phyloP scores from a whole-genome alignment of 306 rosid genomes.

The Luffa acutangula region DNA sequence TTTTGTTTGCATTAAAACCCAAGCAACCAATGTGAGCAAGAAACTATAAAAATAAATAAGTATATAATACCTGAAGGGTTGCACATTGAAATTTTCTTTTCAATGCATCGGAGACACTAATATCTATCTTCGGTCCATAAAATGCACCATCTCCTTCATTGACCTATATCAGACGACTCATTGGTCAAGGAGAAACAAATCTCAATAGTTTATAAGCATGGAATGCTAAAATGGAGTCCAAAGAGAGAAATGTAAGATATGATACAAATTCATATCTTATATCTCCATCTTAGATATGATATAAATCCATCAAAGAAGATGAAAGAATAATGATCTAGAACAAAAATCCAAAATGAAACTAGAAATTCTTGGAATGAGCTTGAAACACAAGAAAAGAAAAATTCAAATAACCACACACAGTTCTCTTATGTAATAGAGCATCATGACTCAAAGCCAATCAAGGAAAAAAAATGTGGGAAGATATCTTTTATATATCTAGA shows the following conservation, averaged over 20 bases:
- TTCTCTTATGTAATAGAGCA: no score
- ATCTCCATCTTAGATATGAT: background rate
- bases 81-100: constrained; percentile 83
- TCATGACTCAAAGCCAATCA: no score
- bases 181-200: background rate
- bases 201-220: background rate
- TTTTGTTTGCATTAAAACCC: background rate
- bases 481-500: no score
- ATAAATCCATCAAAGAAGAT: background rate
- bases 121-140: constrained; percentile 89
- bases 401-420: no score
- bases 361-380: no score
- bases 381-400: no score
- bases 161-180: constrained; percentile 29
- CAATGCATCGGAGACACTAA: constrained; percentile 80
- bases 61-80: constrained; percentile 62
- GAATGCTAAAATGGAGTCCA: background rate
- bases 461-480: no score
- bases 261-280: background rate
- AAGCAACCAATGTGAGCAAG: background rate
- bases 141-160: constrained; percentile 90
- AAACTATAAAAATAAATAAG: background rate
- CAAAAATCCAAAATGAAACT: background rate
- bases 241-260: background rate
- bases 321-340: background rate